phyloP scores from a whole-genome alignment of 2,329 filamentous ascomycete species.

The Penicillium polonicum region DNA sequence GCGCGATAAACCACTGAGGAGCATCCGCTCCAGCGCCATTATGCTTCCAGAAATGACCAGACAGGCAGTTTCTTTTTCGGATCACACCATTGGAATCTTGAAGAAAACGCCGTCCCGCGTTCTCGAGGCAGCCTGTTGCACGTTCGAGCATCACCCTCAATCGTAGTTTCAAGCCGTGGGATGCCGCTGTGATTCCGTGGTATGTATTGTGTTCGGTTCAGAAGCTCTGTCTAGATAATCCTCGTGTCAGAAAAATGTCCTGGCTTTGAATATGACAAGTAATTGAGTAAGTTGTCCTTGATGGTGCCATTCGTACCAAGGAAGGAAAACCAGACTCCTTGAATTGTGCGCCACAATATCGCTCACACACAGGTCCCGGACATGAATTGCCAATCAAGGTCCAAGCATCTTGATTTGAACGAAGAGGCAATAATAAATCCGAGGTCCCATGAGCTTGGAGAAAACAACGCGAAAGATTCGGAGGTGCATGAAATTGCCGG shows the following conservation, averaged over 20 bases:
- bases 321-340: slow-evolving; percentile 5
- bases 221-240: neutral
- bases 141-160: slow-evolving; percentile 53
- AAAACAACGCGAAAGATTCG: slow-evolving; percentile 23
- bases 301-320: slow-evolving; percentile 22
- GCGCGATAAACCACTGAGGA: slow-evolving; percentile 36
- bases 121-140: slow-evolving; percentile 51
- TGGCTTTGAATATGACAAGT: neutral
- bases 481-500: slow-evolving; percentile 28
- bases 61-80: slow-evolving; percentile 37
- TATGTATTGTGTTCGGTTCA: slow-evolving; percentile 31
- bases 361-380: neutral
- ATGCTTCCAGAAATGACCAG: slow-evolving; percentile 39
- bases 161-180: slow-evolving; percentile 28
- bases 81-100: slow-evolving; percentile 41
- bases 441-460: slow-evolving; percentile 16
- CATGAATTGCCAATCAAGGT: neutral
- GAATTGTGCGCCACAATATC: neutral
- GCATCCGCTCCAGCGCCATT: slow-evolving; percentile 30
- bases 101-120: slow-evolving; percentile 48
- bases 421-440: neutral
- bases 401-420: neutral
- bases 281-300: slow-evolving; percentile 15
- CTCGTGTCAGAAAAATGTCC: slow-evolving; percentile 8
- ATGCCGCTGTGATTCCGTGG: slow-evolving; percentile 22